Conservation (phyloP, 2,329 filamentous ascomycete species). For the Ophiocordyceps camponoti-rufipedis region DNA sequence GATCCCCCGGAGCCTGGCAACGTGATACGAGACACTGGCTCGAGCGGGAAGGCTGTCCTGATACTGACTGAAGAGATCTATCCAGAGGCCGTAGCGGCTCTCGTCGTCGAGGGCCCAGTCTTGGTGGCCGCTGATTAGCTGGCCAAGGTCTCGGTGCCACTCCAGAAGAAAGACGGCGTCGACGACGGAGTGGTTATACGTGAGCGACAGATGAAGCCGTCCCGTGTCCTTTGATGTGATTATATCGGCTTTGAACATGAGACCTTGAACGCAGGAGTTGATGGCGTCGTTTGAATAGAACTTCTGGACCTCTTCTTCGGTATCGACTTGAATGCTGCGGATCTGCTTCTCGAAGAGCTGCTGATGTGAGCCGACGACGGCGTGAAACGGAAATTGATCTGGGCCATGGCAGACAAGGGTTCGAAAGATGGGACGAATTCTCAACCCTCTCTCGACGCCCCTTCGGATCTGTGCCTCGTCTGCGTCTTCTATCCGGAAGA, state of each 20-base stretch:
- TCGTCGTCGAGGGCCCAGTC: constrained; percentile 5
- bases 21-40: constrained; percentile 12
- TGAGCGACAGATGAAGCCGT: constrained; percentile 9
- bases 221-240: constrained; percentile 5
- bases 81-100: constrained; percentile 13
- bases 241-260: constrained; percentile 14
- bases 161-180: constrained; percentile 15
- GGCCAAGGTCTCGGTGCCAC: constrained; percentile 15
- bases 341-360: constrained; percentile 11
- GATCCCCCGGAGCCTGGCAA: constrained; percentile 14
- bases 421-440: constrained; percentile 11
- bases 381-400: constrained; percentile 9
- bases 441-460: constrained; percentile 10
- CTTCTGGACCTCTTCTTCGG: constrained; percentile 6
- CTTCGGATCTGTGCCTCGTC: constrained; percentile 7
- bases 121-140: constrained; percentile 7
- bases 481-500: constrained; percentile 10
- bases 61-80: constrained; percentile 14
- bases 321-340: constrained; percentile 5
- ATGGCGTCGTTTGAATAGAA: constrained; percentile 6
- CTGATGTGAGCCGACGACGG: constrained; percentile 7
- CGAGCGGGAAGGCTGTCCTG: constrained; percentile 10
- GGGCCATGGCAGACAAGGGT: constrained; percentile 8
- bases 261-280: constrained; percentile 5
- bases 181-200: constrained; percentile 16